phyloP scores from a whole-genome alignment of 169 alveolate species.

The Perkinsus marinus region DNA sequence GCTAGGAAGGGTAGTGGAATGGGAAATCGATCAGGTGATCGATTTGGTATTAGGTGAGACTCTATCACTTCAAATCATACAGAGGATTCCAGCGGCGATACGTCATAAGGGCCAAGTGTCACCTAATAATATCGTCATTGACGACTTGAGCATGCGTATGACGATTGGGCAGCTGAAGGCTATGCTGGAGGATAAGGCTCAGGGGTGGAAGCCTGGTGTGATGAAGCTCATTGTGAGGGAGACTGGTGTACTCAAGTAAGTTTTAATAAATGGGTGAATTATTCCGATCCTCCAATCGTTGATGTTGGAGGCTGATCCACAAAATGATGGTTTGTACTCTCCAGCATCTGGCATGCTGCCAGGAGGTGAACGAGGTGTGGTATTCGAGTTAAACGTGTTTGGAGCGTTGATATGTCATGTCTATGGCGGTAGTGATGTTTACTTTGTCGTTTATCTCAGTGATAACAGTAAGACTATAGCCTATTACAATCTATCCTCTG shows the following conservation, averaged over 20 bases:
- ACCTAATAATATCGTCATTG: background rate
- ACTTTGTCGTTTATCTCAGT: too few species aligned
- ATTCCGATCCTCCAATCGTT: too few species aligned
- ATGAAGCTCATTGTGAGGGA: background rate
- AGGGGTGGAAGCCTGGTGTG: background rate
- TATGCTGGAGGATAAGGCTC: background rate
- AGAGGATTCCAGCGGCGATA: background rate
- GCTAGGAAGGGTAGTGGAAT: background rate
- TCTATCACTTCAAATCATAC: background rate
- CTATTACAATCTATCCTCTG: background rate
- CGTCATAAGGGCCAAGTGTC: background rate
- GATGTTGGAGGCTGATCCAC: too few species aligned
- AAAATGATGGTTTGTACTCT: too few species aligned
- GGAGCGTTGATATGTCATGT: too few species aligned
- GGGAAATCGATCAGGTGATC: background rate
- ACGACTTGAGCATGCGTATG: background rate
- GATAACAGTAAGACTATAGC: background rate
- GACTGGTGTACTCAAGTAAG: background rate
- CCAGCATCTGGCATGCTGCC: too few species aligned
- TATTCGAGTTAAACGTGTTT: too few species aligned
- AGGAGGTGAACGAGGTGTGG: too few species aligned
- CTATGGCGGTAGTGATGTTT: too few species aligned
- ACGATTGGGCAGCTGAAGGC: background rate
- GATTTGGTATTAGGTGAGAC: background rate
- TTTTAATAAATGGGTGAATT: background rate